These are phyloP conservation scores for Fragaria vesca DNA, from an alignment of 306 rosid genomes.

Conservation along the genomic window DNA sequence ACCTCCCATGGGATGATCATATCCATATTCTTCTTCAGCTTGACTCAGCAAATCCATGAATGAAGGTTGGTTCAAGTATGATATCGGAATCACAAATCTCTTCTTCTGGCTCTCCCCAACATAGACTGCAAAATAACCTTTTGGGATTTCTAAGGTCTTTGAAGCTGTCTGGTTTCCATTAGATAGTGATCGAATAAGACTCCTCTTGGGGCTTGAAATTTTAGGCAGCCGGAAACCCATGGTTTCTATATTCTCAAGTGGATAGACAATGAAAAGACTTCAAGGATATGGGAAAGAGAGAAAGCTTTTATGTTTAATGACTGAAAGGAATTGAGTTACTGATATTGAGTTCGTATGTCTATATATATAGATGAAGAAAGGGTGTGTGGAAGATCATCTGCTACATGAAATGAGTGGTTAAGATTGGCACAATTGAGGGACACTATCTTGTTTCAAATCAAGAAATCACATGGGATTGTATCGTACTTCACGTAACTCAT, in stretches of 20 bases:
- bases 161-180: not conserved
- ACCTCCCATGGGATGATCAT: not conserved
- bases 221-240: not conserved
- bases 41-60: not conserved
- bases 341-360: not conserved
- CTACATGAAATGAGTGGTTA: not conserved
- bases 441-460: not conserved
- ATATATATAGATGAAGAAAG: not conserved
- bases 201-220: not conserved
- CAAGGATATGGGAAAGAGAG: not conserved
- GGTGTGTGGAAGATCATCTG: not conserved
- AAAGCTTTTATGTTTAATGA: not conserved
- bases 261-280: not conserved
- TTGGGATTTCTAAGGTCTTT: not conserved
- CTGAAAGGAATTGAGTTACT: not conserved
- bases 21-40: not conserved
- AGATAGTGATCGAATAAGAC: not conserved
- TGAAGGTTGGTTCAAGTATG: not conserved
- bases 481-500: not conserved
- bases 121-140: not conserved
- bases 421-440: not conserved
- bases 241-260: not conserved
- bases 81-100: not conserved
- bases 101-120: not conserved
- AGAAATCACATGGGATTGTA: not conserved